Conservation (phyloP, 345 rosid genomes). For the Corchorus olitorius region DNA sequence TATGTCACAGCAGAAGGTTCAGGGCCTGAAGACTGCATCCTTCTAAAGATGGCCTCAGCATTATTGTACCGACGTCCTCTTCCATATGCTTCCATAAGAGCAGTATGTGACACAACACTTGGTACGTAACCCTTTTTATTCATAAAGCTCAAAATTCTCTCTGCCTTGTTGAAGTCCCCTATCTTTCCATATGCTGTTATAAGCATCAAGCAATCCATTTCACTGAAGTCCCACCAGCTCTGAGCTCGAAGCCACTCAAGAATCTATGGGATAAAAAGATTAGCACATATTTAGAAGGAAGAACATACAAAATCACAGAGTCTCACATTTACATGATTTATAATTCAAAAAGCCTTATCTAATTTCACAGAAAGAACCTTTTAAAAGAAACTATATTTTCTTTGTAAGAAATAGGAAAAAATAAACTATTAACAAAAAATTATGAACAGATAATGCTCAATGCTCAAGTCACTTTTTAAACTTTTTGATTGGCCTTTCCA, state of each 20-base stretch:
- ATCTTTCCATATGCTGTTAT: conserved; percentile 87
- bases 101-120: conserved; percentile 79
- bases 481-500: not conserved
- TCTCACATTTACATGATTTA: not conserved
- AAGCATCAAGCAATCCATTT: conserved; percentile 88
- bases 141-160: conserved; percentile 64
- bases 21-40: conserved; percentile 94
- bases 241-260: conserved; percentile 90
- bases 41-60: conserved; percentile 90
- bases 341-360: not conserved
- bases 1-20: conserved; percentile 90
- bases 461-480: not conserved
- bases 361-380: not conserved
- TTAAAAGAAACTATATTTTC: not conserved
- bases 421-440: not conserved
- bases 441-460: not conserved
- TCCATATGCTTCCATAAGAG: conserved; percentile 96
- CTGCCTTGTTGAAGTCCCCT: conserved; percentile 87
- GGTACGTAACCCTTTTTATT: conserved; percentile 74
- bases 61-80: conserved; percentile 80
- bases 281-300: conserved; percentile 1
- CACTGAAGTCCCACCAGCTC: conserved; percentile 88
- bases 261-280: conserved; percentile 50
- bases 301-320: conserved; percentile 9
- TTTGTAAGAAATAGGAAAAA: not conserved